A percentile compares a stretch with the other conserved stretches of the same genome.
phyloP scores from a whole-genome alignment of 148 eudicot genomes.

The Euryodendron excelsum region DNA sequence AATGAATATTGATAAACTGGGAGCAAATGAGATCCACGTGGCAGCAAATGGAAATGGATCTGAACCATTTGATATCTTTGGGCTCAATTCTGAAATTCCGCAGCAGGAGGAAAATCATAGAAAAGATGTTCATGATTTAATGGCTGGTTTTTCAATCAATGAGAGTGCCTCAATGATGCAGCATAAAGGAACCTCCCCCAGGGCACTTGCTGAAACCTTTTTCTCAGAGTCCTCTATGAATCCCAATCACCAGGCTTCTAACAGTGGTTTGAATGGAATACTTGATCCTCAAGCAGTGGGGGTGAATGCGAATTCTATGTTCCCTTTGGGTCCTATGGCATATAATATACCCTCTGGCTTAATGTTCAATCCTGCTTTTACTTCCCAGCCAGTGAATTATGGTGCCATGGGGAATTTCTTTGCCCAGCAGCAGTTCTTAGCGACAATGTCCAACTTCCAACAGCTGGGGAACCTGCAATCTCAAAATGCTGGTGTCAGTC shows the following conservation, averaged over 20 bases:
- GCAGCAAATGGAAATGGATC: slow-evolving; percentile 26
- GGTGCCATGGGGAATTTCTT: slow-evolving; percentile 64
- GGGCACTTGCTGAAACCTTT: slow-evolving; percentile 30
- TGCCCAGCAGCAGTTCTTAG: slow-evolving; percentile 75
- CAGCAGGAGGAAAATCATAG: slow-evolving; percentile 27
- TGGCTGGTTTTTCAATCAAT: slow-evolving; percentile 63
- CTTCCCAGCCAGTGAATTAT: slow-evolving; percentile 62
- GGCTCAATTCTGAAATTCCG: slow-evolving; percentile 43
- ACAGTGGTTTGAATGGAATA: slow-evolving; percentile 31
- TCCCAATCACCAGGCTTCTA: slow-evolving; percentile 34
- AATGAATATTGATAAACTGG: slow-evolving; percentile 50
- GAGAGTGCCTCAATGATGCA: slow-evolving; percentile 36
- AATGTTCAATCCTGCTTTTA: slow-evolving; percentile 61
- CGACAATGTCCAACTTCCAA: slow-evolving; percentile 86
- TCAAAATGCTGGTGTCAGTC: slow-evolving; percentile 38
- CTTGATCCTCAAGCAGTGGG: slow-evolving; percentile 44
- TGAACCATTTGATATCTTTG: slow-evolving; percentile 64
- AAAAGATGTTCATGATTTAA: slow-evolving; percentile 44
- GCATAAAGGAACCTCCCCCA: slow-evolving; percentile 31
- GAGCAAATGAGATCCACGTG: slow-evolving; percentile 24
- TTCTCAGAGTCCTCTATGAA: slow-evolving; percentile 29
- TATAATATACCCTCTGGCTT: slow-evolving; percentile 62
- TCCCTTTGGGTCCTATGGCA: slow-evolving; percentile 56
- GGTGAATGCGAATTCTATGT: slow-evolving; percentile 44
- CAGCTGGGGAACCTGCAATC: slow-evolving; percentile 54